These are phyloP conservation scores for Xylaria sp. DNA, from an alignment of 495 filamentous ascomycete genomes.

Conservation along the genomic window DNA sequence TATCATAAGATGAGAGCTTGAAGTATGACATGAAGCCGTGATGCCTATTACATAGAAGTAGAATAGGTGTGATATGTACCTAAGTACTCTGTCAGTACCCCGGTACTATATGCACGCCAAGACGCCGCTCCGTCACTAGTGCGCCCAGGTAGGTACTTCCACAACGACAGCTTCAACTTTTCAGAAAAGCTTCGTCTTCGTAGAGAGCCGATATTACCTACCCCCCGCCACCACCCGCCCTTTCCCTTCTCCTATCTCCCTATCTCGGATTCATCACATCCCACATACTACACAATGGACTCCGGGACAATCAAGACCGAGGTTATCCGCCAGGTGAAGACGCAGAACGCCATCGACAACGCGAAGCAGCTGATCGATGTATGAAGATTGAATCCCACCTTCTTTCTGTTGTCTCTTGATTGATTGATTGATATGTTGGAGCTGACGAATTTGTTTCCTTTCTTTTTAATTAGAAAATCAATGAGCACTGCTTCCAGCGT, in stretches of 20 bases:
- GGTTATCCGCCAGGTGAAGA: conserved; percentile 75
- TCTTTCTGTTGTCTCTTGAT: too few relatives aligned
- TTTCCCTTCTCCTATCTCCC: not conserved
- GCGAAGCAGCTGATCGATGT: conserved; percentile 78
- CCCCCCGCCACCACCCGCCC: not conserved
- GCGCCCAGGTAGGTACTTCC: not conserved
- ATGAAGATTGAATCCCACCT: conserved; percentile 35
- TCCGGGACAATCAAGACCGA: conserved; percentile 64
- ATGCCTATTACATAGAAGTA: too few relatives aligned
- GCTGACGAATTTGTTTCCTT: too few relatives aligned
- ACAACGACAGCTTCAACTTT: conserved; percentile 13
- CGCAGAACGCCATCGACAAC: conserved; percentile 77
- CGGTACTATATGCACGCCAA: conserved; percentile 19
- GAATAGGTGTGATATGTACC: too few relatives aligned
- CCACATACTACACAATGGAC: conserved; percentile 42
- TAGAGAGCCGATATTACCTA: too few relatives aligned
- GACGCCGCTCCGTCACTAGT: not conserved
- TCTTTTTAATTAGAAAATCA: conserved; percentile 92
- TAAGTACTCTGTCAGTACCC: not conserved
- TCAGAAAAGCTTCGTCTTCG: conserved; percentile 20
- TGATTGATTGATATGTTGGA: too few relatives aligned
- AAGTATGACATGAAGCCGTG: too few relatives aligned
- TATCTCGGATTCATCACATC: not conserved
- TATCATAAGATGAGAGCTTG: too few relatives aligned
- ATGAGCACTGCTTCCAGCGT: conserved; percentile 94